Evolutionary conservation across 2,329 filamentous ascomycete species (phyloP), one percentile per base, ranked within the genome.

Genomic region (Fusarium haematococcum): DNA sequence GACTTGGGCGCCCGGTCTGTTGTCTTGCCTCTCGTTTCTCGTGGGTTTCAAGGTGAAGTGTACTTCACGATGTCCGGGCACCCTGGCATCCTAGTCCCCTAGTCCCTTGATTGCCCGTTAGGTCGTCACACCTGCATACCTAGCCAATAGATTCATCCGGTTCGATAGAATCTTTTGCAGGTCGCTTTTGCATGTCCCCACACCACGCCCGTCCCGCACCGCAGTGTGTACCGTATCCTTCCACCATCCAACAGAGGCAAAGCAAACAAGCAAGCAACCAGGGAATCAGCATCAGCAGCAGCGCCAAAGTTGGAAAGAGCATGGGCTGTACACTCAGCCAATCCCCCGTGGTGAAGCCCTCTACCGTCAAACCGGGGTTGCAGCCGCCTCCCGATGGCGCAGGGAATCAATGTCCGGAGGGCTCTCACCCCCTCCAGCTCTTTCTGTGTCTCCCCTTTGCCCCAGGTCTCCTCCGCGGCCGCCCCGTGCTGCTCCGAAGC

Each of bases 321-420:
- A 25, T 20, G n/a, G 39, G 56, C 39, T 30, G 59, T 23, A 25
- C 27, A 64, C 39, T 57, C 57, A 58, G 57, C 27, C 37, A 63
- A 58, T 57, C 45, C 61, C 68, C 67, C 37, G 10, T 25, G 20
- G 73, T 63, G 39, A 43, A 54, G 43, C 33, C 50, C 48, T 27
- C 39, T 54, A 41, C 33, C 61, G 5, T 41, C 61, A 56, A 72
- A 66, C 43, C 41, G 57, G 62, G 68, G 48, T 62, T 61, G 58
- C 65, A 66, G 52, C 58, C 65, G 61, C 68, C 68, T 61, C 60
- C 37, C 45, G 50, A 59, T 59, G 37, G 23, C 32, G 50, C 56
- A 74, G 71, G 72, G 69, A 74, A 75, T 74, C 68, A 69, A 74
- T 74, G 68, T 75, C 72, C 72, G 70, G 43, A 41, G 59, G 30